A percentile compares a stretch with the other conserved stretches of the same genome.
Conservation (phyloP, 2,329 filamentous ascomycete species). For the Aureobasidium sp. region DNA sequence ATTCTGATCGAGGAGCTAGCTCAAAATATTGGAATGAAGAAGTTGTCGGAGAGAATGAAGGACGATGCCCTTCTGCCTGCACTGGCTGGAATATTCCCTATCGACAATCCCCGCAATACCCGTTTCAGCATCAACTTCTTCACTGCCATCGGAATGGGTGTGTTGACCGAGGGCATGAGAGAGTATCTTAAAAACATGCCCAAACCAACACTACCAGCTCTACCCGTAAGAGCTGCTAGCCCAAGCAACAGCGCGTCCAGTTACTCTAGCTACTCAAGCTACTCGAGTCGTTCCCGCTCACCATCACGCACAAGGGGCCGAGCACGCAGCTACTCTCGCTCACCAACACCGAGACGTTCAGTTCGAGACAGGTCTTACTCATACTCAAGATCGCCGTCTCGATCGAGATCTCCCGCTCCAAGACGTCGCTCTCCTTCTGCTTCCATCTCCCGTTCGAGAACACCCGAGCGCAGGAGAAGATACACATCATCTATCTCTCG, state of each 20-base stretch:
- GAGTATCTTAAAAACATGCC: slow-evolving; percentile 84
- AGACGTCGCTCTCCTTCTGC: slow-evolving; percentile 15
- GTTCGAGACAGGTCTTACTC: slow-evolving; percentile 15
- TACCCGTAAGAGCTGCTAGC: slow-evolving; percentile 42
- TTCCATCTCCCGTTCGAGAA: slow-evolving; percentile 24
- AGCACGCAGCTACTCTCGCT: slow-evolving; percentile 23
- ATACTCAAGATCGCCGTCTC: slow-evolving; percentile 16
- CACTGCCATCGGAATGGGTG: slow-evolving; percentile 94
- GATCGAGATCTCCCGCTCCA: slow-evolving; percentile 16
- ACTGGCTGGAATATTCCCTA: slow-evolving; percentile 82
- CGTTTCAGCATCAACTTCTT: slow-evolving; percentile 99
- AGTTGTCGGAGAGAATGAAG: slow-evolving; percentile 66
- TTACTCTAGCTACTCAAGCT: slow-evolving; percentile 77
- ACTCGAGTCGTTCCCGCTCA: slow-evolving; percentile 35
- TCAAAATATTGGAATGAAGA: slow-evolving; percentile 78
- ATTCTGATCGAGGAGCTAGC: slow-evolving; percentile 90
- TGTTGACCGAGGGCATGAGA: slow-evolving; percentile 89
- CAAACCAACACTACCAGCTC: slow-evolving; percentile 68
- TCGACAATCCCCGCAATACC: slow-evolving; percentile 80
- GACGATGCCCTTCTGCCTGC: slow-evolving; percentile 73
- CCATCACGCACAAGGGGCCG: slow-evolving; percentile 22
- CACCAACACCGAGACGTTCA: slow-evolving; percentile 24
- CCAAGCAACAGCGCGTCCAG: slow-evolving; percentile 64
- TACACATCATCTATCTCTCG: slow-evolving; percentile 19
- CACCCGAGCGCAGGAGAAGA: slow-evolving; percentile 23